Evolutionary conservation across 202 grass and related monocot species (phyloP).

Genomic region (Schoenoplectus triqueter): DNA sequence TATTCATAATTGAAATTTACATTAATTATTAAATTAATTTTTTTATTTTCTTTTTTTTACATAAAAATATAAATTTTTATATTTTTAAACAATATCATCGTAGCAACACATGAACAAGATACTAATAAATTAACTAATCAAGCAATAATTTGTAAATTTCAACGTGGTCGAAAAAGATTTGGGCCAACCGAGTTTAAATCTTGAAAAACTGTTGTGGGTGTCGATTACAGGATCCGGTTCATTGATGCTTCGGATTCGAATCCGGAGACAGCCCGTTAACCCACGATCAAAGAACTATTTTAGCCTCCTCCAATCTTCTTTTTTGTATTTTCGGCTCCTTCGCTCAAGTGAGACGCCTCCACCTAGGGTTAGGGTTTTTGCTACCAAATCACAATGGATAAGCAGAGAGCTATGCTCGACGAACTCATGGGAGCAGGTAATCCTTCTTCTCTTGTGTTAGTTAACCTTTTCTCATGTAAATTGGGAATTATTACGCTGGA

Average conservation of each 20-base stretch:
- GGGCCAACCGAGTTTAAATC: too few species aligned
- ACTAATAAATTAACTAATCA: too few species aligned
- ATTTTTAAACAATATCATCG: too few species aligned
- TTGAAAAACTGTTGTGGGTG: too few species aligned
- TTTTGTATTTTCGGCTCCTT: background rate
- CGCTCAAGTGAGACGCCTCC: background rate
- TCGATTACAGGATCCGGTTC: too few species aligned
- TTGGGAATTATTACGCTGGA: background rate
- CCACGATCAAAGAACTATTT: constrained; percentile 16
- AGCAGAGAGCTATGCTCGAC: constrained; percentile 87
- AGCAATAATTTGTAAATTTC: too few species aligned
- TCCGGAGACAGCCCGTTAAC: constrained; percentile 1
- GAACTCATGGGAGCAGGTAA: constrained; percentile 86
- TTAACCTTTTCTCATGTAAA: background rate
- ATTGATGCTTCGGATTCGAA: background rate
- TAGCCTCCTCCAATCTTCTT: background rate
- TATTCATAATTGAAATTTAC: too few species aligned
- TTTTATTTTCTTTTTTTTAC: too few species aligned
- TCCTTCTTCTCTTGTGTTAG: background rate
- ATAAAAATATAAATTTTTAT: too few species aligned
- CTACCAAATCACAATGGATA: constrained; percentile 57
- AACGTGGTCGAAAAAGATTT: too few species aligned
- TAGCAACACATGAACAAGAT: too few species aligned
- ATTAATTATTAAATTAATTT: too few species aligned
- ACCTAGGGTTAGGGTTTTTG: constrained; percentile 45